Evolutionary conservation across 192 early-diverging fungal genomes (phyloP).

Genomic region (Backusella parvicylindrica): DNA sequence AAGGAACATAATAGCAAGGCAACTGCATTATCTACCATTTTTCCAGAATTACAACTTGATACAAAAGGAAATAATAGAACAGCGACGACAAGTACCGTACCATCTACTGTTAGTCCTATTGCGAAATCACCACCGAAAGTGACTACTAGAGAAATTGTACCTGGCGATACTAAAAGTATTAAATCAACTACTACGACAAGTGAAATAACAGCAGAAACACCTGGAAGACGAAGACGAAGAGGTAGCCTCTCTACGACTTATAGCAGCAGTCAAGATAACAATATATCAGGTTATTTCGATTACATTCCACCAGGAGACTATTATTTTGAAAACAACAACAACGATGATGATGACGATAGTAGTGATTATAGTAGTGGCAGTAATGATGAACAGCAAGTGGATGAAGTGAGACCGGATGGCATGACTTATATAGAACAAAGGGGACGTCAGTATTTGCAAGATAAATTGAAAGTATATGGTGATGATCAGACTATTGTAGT

Average conservation of each 20-base stretch:
- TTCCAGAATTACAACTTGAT: not conserved
- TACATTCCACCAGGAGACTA: not conserved
- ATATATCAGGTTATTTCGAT: not conserved
- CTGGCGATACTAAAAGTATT: not conserved
- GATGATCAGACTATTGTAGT: constrained; percentile 36
- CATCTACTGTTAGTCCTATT: not conserved
- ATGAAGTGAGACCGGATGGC: constrained; percentile 1
- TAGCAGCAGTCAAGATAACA: not conserved
- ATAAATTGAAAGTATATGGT: constrained; percentile 19
- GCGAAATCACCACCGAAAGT: not conserved
- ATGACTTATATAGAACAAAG: constrained; percentile 6
- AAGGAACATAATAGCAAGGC: not conserved
- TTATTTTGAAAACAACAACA: not conserved
- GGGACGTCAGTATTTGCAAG: constrained; percentile 21
- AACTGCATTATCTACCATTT: not conserved
- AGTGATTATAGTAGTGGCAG: not conserved
- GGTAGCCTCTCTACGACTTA: not conserved
- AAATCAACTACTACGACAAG: not conserved
- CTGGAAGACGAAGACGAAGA: not conserved
- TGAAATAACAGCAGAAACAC: not conserved
- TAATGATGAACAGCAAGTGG: not conserved
- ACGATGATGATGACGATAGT: not conserved
- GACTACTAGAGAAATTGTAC: not conserved
- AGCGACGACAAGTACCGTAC: not conserved
- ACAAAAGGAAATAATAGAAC: not conserved